Evolutionary conservation across 768 basidiomycete species (phyloP).

Genomic region (Pleurotus djamor): DNA sequence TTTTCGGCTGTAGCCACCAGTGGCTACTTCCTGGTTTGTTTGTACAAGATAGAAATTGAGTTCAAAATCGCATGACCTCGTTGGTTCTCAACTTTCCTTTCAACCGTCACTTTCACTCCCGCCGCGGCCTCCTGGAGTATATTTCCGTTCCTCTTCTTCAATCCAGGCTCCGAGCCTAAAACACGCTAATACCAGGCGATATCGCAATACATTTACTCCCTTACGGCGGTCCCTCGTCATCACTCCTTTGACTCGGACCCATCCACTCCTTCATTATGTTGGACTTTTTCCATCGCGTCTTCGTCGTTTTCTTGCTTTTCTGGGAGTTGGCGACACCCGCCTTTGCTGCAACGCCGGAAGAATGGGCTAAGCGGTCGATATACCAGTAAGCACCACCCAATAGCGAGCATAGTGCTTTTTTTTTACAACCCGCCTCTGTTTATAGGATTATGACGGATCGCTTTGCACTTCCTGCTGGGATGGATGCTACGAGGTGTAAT

Average conservation of each 20-base stretch:
- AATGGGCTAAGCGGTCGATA: slow-evolving; percentile 77
- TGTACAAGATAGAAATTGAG: not conserved
- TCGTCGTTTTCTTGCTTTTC: slow-evolving; percentile 19
- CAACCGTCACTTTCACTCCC: not conserved
- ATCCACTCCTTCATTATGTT: not conserved
- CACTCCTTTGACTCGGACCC: no score
- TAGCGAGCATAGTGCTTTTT: slow-evolving; percentile 14
- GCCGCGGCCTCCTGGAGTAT: not conserved
- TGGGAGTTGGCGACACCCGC: slow-evolving; percentile 25
- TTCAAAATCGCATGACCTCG: not conserved
- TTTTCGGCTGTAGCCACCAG: no score
- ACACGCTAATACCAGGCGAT: no score
- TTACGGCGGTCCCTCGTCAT: no score
- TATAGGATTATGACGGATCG: slow-evolving; percentile 71
- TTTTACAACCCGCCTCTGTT: not conserved
- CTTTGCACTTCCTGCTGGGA: slow-evolving; percentile 63
- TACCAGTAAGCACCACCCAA: slow-evolving; percentile 53
- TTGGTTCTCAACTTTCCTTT: not conserved
- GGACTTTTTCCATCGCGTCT: slow-evolving; percentile 8
- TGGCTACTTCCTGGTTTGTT: no score
- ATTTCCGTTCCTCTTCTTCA: no score
- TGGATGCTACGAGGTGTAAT: slow-evolving; percentile 53
- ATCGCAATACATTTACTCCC: no score
- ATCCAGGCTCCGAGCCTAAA: no score
- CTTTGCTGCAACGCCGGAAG: slow-evolving; percentile 62